A percentile compares a stretch with the other conserved stretches of the same genome.
These are phyloP conservation scores for Phytophthora uliginosa DNA, from an alignment of 352 stramenopile species.

Conservation along the genomic window DNA sequence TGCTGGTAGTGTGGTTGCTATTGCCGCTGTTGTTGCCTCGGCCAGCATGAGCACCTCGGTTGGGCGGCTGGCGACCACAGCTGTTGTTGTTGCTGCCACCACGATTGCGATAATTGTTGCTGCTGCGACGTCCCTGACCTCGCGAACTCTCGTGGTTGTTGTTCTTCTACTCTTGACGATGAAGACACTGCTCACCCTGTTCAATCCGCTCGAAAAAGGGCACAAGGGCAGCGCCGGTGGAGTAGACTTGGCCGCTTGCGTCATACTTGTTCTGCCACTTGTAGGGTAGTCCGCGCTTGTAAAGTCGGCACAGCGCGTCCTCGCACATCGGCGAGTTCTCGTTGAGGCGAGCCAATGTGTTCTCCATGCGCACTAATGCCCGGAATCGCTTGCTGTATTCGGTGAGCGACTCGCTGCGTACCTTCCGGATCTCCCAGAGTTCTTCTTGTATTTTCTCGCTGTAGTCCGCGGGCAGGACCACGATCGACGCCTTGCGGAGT, in stretches of 20 bases:
- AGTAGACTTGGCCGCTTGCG: conserved; percentile 8
- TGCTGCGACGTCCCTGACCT: no score
- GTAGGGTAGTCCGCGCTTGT: conserved; percentile 10
- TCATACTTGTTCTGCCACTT: conserved; percentile 13
- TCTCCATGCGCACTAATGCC: neutral
- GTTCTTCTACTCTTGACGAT: neutral
- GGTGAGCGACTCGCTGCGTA: neutral
- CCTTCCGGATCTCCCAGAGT: neutral
- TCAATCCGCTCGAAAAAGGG: conserved; percentile 2
- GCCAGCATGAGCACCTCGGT: no score
- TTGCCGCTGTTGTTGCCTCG: no score
- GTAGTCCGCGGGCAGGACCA: neutral
- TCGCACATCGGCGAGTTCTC: neutral
- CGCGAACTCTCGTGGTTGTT: neutral
- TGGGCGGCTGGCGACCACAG: no score
- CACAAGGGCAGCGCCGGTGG: conserved; percentile 5
- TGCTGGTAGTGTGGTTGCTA: no score
- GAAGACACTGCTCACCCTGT: neutral
- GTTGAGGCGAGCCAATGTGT: neutral
- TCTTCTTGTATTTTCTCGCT: neutral
- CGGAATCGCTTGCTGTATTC: neutral
- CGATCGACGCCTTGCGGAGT: no score
- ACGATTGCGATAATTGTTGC: neutral
- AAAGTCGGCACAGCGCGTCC: conserved; percentile 1
- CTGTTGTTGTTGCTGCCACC: no score